These are phyloP conservation scores for Myriosclerotinia scirpicola DNA, from an alignment of 2,329 filamentous ascomycete genomes.

Conservation along the genomic window DNA sequence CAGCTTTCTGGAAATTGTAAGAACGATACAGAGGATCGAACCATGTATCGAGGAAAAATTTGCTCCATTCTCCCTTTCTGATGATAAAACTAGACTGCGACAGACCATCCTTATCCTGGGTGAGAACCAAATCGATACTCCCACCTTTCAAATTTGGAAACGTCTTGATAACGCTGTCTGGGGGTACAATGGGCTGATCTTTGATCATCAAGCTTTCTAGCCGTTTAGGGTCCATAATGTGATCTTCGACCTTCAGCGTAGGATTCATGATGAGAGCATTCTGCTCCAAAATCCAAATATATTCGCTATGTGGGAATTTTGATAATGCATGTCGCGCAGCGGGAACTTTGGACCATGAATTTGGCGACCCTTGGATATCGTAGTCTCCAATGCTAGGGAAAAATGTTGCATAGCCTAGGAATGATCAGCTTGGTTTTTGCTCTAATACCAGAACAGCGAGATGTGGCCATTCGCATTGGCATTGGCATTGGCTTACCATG, in stretches of 20 bases:
- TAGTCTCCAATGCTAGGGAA: constrained; percentile 78
- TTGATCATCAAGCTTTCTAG: constrained; percentile 81
- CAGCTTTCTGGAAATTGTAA: constrained; percentile 96
- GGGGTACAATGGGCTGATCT: constrained; percentile 84
- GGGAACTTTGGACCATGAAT: constrained; percentile 75
- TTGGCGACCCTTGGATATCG: constrained; percentile 59
- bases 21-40: constrained; percentile 90
- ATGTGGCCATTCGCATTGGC: constrained; percentile 4
- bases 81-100: constrained; percentile 76
- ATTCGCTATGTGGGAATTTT: constrained; percentile 71
- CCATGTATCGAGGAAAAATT: constrained; percentile 93
- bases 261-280: constrained; percentile 89
- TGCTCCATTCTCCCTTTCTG: constrained; percentile 83
- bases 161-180: constrained; percentile 95
- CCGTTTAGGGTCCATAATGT: constrained; percentile 65
- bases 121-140: constrained; percentile 77
- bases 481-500: constrained; percentile 63
- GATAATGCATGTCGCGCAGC: constrained; percentile 88
- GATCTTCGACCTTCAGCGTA: constrained; percentile 63
- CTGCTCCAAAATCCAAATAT: constrained; percentile 84
- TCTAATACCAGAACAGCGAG: constrained; percentile 7
- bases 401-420: constrained; percentile 79
- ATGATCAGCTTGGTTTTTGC: constrained; percentile 14
- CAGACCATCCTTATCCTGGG: constrained; percentile 81
- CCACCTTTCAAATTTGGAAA: constrained; percentile 77